Base-by-base conservation (phyloP, 306 rosid species). In the Alnus glutinosa region DNA sequence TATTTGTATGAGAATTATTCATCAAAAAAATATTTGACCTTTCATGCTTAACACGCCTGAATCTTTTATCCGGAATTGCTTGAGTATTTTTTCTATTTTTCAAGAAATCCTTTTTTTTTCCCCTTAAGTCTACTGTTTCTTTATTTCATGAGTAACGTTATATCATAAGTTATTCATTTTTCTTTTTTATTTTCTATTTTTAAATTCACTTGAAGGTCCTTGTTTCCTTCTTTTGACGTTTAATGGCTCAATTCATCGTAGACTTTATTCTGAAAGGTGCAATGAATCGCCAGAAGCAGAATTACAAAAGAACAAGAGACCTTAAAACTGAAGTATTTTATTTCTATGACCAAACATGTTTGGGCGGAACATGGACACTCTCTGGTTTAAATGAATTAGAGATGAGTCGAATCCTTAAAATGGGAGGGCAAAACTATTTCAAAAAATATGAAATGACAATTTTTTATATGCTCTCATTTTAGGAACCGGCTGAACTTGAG, bases 1-100 rank as follows among this genome's bases (percentile, higher is more conserved):
- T 49, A 49, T 49, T 49, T 49, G 52, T 9, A 49, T 49, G 10
- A 10, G 1, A 12, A 49, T 49, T 49, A 9, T 49, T 32, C 14
- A 49, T 51, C 30, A 67, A 58, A 16, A 49, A 57, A 81, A 15
- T 76, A 66, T 76, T 79, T 79, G 84, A 79, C 69, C 59, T 54
- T 19, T 50, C 4, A 42, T 52, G 74, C 67, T 28, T 19, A 50
- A 19, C 75, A 42, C 73, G 77, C 64, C 37, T 70, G 77, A 34
- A 55, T 83, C 37, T 34, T 50, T 4, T 63, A 77, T 28, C 51
- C 61, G 4, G 37, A 34, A 46, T 77, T 67, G 68, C 16, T 30
- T 46, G 51, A 59, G 47, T 78, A 1, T 59, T 23, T 28, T 9
- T 47, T 18, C 32, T 23, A 44, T 19, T 19, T 75, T 39, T 58